These are phyloP conservation scores for Skeletonema potamos DNA, from an alignment of 108 stramenopile genomes.

Conservation along the genomic window DNA sequence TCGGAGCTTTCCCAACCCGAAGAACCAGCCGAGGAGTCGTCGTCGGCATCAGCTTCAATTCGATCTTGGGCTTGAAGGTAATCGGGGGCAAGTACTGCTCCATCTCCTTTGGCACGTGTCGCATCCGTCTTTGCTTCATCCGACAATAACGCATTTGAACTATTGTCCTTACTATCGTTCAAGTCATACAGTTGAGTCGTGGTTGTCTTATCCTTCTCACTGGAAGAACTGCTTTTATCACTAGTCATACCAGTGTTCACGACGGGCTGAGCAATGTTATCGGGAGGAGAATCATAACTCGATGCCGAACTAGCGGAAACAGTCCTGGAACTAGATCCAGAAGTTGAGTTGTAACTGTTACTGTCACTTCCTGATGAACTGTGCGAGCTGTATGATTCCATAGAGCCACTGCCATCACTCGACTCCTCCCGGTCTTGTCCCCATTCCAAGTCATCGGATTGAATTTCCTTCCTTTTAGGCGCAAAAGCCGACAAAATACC, in stretches of 20 bases:
- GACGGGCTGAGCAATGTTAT: background rate
- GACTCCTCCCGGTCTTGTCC: background rate
- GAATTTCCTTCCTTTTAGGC: background rate
- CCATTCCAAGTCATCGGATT: constrained; percentile 6
- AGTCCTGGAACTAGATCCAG: constrained; percentile 2
- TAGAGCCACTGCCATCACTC: constrained; percentile 5
- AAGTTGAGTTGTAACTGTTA: constrained; percentile 6
- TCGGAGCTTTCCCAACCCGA: constrained; percentile 43
- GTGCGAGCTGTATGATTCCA: constrained; percentile 12
- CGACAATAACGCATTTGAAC: background rate
- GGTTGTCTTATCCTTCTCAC: background rate
- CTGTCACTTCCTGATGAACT: constrained; percentile 4
- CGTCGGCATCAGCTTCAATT: constrained; percentile 18
- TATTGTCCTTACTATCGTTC: background rate
- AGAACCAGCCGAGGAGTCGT: constrained; percentile 44
- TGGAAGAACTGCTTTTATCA: background rate
- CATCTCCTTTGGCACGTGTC: background rate
- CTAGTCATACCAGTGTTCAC: background rate
- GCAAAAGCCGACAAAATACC: background rate
- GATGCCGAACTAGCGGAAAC: constrained; percentile 9
- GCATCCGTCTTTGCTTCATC: too few relatives aligned
- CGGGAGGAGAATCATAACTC: background rate
- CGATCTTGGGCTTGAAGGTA: constrained; percentile 3
- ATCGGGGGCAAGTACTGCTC: background rate
- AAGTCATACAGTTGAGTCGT: background rate